Base-by-base conservation (phyloP, 202 grass and related monocot genomes). In the Musa balbisiana region DNA sequence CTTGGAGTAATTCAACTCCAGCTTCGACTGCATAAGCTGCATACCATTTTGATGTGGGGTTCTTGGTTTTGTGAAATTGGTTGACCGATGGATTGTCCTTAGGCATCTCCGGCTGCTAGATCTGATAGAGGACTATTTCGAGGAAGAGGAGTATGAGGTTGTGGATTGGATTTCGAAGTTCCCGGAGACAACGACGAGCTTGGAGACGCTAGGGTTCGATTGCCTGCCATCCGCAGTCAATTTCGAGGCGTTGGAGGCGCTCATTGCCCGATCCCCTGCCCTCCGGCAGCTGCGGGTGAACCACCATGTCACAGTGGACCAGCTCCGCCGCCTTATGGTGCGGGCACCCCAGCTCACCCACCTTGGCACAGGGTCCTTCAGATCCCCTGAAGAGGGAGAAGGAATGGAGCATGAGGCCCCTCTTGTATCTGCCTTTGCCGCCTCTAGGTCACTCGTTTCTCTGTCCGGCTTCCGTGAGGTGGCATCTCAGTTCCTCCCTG, bases 71-170 rank as follows among this genome's bases (percentile, higher is more conserved):
- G 33, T 43, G 4, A 43, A 43, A 43, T 43, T 43, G 33, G 33
- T 43, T 43, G 33, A 43, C 33, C 33, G 33, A 43, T 43, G 33
- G 33, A 43, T 43, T 43, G 33, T 43, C 5, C 33, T 43, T 71
- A 85, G 69, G 79, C 26, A 62, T 78, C 74, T 85, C 12, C 24
- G 52, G 49, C 74, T 81, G 54, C 54, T 85, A 33, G 74, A 85
- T 82, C 79, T 85, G 69, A 85, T 82, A 27, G 79, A 85, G 19
- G 83, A 85, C 59, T 53, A 54, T 12, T 3, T 85, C 5, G 83
- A 85, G 73, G 83, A 85, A 1, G 83, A 29, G 2, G 64, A 80
- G 21, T 51, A 73, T 55, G 71, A 77, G 67, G 50, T 52, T 0
- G 65, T 85, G 2, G 33, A 43, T 43, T 43, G 33, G 33, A 43